Evolutionary conservation across 768 basidiomycete species (phyloP).

Genomic region (Serendipita sp.): DNA sequence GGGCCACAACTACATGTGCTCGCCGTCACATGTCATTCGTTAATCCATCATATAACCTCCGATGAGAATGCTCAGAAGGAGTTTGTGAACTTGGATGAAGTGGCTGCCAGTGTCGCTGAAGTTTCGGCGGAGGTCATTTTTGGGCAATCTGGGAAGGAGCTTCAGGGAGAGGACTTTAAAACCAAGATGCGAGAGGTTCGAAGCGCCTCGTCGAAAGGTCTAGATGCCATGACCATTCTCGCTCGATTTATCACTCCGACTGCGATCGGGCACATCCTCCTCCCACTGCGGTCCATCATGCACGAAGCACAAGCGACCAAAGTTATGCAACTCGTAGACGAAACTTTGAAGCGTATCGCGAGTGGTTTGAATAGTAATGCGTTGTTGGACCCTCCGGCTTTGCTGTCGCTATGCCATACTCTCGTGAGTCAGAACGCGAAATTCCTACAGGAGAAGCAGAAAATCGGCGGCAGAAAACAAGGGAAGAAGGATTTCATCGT

Average conservation of each 20-base stretch:
- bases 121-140: conserved; percentile 83
- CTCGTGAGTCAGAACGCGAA: conserved; percentile 79
- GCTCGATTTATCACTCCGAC: conserved; percentile 63
- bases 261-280: conserved; percentile 57
- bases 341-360: conserved; percentile 68
- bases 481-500: conserved; percentile 42
- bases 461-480: conserved; percentile 20
- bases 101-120: conserved; percentile 62
- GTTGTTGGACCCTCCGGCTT: conserved; percentile 46
- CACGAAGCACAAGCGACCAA: conserved; percentile 67
- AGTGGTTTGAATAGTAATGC: conserved; percentile 72
- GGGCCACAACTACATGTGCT: conserved; percentile 92
- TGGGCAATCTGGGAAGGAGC: conserved; percentile 82
- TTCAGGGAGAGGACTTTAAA: conserved; percentile 77
- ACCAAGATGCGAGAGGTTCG: conserved; percentile 88
- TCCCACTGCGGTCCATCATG: conserved; percentile 70
- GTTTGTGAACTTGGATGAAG: conserved; percentile 55
- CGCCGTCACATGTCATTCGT: conserved; percentile 64
- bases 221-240: conserved; percentile 72
- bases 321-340: conserved; percentile 71
- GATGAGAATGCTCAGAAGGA: conserved; percentile 29
- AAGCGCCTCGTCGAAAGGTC: conserved; percentile 60
- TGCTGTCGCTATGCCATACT: conserved; percentile 73
- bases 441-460: conserved; percentile 52
- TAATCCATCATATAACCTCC: conserved; percentile 66